Base-by-base conservation (phyloP, 768 basidiomycete species). In the Plicaturopsis crispa region DNA sequence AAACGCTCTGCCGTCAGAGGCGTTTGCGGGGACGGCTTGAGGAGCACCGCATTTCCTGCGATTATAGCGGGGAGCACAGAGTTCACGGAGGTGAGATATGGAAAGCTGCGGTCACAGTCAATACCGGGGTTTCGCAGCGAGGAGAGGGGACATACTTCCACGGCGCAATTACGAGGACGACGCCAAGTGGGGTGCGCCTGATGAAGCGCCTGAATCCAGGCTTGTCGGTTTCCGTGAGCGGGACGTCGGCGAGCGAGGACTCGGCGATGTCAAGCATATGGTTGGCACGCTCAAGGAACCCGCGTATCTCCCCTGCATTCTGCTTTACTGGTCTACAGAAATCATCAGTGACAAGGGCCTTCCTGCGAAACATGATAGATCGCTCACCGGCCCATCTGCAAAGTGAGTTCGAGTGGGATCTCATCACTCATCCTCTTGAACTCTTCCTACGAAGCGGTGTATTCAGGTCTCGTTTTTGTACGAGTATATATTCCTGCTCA, bases 21-120 rank as follows among this genome's bases (percentile, higher is more conserved):
- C 0, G 93, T 97, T 54, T 99, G 96, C 0, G 96, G 96, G 2
- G 92, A 94, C 1, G 96, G 94, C 57, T 98, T 99, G 54, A 98
- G 66, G 32, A 99, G 56, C 8, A 97, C 86, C 0, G 87, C 62
- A 56, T 99, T 98, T 21, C 96, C 87, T 4, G 93, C 79, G 20
- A 98, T 66, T 46, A 99, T 66, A 1, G 91, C 88, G 2, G 96
- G 96, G 17, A 99, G 72, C 36, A 98, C 78, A 3, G 88, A 80
- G 60, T 99, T 99, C 59, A 97, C 73, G 24, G 88, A 78, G 24
- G 81, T 82, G 22, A 98, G 78, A 62, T 91, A 92, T 0, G 92
- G 92, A 60, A 74, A 94, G 57, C 87, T 93, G 52, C 6, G 40
- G 19, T 24, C 20, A 41, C 19, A 35, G 17, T n/a, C 43, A 32